Evolutionary conservation across 2,329 filamentous ascomycete species (phyloP), one percentile per base, ranked within the genome.

Genomic region (Penicillium thymicola): DNA sequence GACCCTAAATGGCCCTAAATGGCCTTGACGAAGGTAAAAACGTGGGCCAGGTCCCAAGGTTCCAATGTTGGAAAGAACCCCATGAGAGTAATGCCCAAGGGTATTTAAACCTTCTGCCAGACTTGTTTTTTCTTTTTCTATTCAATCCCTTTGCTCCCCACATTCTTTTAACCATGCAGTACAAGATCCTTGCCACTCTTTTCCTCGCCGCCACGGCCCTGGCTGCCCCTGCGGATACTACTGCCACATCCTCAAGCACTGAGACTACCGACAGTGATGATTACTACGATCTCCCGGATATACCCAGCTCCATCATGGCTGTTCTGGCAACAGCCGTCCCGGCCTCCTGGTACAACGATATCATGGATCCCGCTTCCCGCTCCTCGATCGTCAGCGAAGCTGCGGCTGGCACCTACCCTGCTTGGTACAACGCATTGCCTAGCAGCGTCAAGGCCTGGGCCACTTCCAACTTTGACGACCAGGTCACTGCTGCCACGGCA

Each of bases 261-360:
- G 45, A 38, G 21, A 5, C 27, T 9, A 4, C 36, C 11, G 38
- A 21, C 4, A 13, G 3, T 21, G 47, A 57, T 34, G 49, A 44
- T 8, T 7, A 47, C n/a, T 43, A 23, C 51, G 55, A 56, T 18
- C 30, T 53, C 32, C 2, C 10, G 25, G 42, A 54, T 28, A 18
- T 65, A 16, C 62, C 63, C 11, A 50, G 13, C 49, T 66, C 66
- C 21, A 65, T 71, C 48, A 40, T 69, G 23, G 50, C 57, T 2
- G 62, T 67, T 9, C 48, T 71, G 37, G 65, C 57, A 40, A 70
- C 69, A 14, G 66, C 64, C 21, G 57, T 70, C 14, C 69, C 69
- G 1, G 34, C 52, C 16, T 59, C 59, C 18, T 66, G 62, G 27
- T 59, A 61, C 27, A 43, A 42, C 8, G 63, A 64, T 1, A 28